phyloP scores from a whole-genome alignment of 257 asterid species.

The Rhazya stricta region DNA sequence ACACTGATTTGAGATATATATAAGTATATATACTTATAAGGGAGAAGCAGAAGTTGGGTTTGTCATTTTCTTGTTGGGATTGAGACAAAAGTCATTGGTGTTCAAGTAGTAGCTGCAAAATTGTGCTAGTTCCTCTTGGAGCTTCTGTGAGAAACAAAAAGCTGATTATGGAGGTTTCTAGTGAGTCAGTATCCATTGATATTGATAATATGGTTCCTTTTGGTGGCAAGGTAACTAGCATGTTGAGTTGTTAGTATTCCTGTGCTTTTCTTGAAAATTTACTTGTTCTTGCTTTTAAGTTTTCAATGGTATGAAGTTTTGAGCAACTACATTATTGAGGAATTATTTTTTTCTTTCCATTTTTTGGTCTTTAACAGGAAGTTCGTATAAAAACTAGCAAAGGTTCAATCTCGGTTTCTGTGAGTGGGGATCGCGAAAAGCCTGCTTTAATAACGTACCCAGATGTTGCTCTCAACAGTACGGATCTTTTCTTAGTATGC shows the following conservation, averaged over 20 bases:
- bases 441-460: slow-evolving; percentile 32
- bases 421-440: slow-evolving; percentile 25
- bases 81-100: neutral
- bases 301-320: neutral
- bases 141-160: neutral
- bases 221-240: slow-evolving; percentile 18
- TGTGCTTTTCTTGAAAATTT: slow-evolving; percentile 5
- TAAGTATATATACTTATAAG: neutral
- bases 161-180: slow-evolving; percentile 14
- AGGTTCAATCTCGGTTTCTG: slow-evolving; percentile 28
- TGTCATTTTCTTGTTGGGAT: neutral
- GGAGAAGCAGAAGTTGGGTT: neutral
- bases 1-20: neutral
- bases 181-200: slow-evolving; percentile 18
- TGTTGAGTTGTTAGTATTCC: neutral
- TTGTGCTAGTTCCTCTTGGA: slow-evolving; percentile 8
- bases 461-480: slow-evolving; percentile 33
- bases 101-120: slow-evolving; percentile 6
- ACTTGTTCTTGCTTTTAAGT: neutral
- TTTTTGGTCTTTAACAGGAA: slow-evolving; percentile 19
- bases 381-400: slow-evolving; percentile 28
- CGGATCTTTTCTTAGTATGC: slow-evolving; percentile 4
- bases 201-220: slow-evolving; percentile 16
- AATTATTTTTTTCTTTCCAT: neutral
- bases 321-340: neutral